Evolutionary conservation across 1,284 basidiomycete genomes (phyloP).

Genomic region (Cutaneotrichosporon cutaneum): DNA sequence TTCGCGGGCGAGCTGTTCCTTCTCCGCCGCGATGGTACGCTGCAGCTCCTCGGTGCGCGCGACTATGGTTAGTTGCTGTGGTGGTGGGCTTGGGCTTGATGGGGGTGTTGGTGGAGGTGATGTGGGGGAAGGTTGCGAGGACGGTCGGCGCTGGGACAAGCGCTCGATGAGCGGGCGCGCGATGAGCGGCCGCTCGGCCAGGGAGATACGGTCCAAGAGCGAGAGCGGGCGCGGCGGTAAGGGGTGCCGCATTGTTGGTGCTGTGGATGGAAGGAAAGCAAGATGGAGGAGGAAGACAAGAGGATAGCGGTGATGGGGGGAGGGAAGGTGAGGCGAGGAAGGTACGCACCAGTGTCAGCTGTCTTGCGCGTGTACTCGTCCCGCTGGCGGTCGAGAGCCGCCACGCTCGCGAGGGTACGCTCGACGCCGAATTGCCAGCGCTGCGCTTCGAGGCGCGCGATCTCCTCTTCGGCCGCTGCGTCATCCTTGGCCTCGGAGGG

Average conservation of each 20-base stretch:
- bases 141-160: not conserved
- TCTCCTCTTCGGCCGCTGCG: constrained; percentile 4
- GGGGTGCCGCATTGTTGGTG: not conserved
- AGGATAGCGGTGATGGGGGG: not conserved
- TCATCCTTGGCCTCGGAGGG: not conserved
- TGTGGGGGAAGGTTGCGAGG: not conserved
- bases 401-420: constrained; percentile 36
- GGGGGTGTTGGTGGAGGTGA: not conserved
- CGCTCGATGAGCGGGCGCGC: not conserved
- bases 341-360: constrained; percentile 37
- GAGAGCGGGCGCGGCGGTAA: not conserved
- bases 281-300: not conserved
- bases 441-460: constrained; percentile 36
- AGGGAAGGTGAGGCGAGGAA: not conserved
- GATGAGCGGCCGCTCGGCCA: not conserved
- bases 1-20: constrained; percentile 29
- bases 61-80: constrained; percentile 13
- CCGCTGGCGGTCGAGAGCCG: constrained; percentile 38
- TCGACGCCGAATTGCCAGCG: constrained; percentile 42
- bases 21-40: constrained; percentile 36
- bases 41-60: constrained; percentile 29
- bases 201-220: too few species aligned
- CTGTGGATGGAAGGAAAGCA: not conserved
- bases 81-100: not conserved
- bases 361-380: constrained; percentile 27